phyloP scores from a whole-genome alignment of 257 asterid genomes.

The Plantago elongata region DNA sequence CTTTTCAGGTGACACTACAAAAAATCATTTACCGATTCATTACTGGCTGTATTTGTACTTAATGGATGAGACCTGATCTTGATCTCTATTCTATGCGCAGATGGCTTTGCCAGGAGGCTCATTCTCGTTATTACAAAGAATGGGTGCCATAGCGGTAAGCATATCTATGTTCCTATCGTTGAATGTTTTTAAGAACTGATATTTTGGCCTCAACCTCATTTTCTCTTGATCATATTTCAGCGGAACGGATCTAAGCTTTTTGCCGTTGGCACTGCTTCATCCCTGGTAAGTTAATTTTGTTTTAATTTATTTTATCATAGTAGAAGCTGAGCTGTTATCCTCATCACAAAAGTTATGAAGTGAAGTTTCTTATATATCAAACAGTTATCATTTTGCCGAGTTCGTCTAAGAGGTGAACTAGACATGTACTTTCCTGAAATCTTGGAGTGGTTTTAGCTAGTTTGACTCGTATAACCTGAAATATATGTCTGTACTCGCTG shows the following conservation, averaged over 20 bases:
- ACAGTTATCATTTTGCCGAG: no score
- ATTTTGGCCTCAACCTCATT: slow-evolving; percentile 15
- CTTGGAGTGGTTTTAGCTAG: no score
- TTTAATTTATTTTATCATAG: not conserved
- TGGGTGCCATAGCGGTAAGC: slow-evolving; percentile 80
- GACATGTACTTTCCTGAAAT: no score
- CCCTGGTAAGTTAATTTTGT: slow-evolving; percentile 57
- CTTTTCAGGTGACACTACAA: slow-evolving; percentile 59
- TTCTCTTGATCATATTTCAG: slow-evolving; percentile 32
- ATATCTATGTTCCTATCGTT: not conserved
- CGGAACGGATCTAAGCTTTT: slow-evolving; percentile 90
- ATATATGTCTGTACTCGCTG: no score
- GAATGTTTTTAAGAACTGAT: slow-evolving; percentile 1
- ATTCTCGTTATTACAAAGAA: slow-evolving; percentile 64
- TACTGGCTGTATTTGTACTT: not conserved
- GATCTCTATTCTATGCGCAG: slow-evolving; percentile 31
- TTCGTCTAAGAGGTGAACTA: no score
- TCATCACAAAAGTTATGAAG: not conserved
- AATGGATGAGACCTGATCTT: slow-evolving; percentile 13
- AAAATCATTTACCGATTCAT: not conserved
- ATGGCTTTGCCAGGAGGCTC: slow-evolving; percentile 77
- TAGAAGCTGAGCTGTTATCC: not conserved
- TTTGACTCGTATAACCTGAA: no score
- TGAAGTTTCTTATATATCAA: no score
- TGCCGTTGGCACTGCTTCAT: slow-evolving; percentile 91